Evolutionary conservation across 352 stramenopile species (phyloP), one percentile per base, ranked within the genome.

Genomic region (Pelagophyceae sp.): DNA sequence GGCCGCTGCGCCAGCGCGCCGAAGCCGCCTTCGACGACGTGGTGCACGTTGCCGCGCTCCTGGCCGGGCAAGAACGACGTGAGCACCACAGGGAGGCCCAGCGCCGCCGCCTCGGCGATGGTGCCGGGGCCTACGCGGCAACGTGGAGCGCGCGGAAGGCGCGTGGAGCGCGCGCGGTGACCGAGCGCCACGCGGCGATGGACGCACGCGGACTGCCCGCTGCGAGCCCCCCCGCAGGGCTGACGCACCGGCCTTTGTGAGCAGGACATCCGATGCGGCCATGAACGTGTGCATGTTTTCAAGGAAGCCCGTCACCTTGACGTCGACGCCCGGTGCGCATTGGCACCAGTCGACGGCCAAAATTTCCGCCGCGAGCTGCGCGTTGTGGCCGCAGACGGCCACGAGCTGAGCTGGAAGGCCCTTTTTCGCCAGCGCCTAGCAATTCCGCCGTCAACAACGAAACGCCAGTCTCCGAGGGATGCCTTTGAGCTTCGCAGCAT

Each of bases 11-110:
- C 80, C 32, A 83, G 88, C 0, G 81, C 79, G 37, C 86, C 85
- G 72, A 89, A 89, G 40, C 81, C 81, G 64, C 78, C 80, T 64
- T 89, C 80, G 15, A 90, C 72, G 45, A 91, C 87, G 80, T 54
- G 45, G 45, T 23, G 11, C 45, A 90, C 85, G 80, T 91, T 91
- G 32, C 87, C 87, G 58, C 88, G 83, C 76, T 91, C 87, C 83
- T 91, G 87, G 35, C 87, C 87, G 19, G 87, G 87, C 3, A 91
- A 75, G 72, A 85, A 91, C 27, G 79, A 85, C n/a, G 87, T 91
- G 3, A 91, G 82, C 81, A 91, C 85, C 38, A 91, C 80, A 17
- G 87, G 87, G 15, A 91, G 75, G 0, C 83, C 87, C 6, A 91
- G 74, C 2, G 85, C 79, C 31, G 87, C 85, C 17, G 87, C 87